A percentile compares a stretch with the other conserved stretches of the same genome.
phyloP scores from a whole-genome alignment of 257 asterid genomes.

The Linaria vulgaris region DNA sequence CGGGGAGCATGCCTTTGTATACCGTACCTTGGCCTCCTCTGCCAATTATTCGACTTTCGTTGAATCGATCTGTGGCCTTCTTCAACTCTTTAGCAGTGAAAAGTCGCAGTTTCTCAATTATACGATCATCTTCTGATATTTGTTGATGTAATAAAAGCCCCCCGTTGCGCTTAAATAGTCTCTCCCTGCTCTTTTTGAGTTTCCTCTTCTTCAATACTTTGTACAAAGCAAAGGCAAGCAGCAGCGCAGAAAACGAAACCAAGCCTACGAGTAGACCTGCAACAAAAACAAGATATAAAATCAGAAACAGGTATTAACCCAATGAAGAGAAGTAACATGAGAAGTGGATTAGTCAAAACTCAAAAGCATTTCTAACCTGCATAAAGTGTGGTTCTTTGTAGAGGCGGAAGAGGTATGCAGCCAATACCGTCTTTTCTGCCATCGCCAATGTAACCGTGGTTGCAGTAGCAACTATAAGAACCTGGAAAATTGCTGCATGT shows the following conservation, averaged over 20 bases:
- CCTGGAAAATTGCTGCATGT: constrained; percentile 31
- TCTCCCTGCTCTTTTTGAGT: constrained; percentile 12
- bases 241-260: constrained; percentile 20
- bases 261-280: constrained; percentile 30
- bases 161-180: constrained; percentile 30
- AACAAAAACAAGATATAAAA: too few species aligned
- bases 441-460: constrained; percentile 20
- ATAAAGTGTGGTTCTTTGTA: constrained; percentile 11
- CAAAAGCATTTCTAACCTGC: constrained; percentile 26
- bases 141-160: constrained; percentile 36
- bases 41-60: constrained; percentile 36
- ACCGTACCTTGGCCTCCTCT: constrained; percentile 45
- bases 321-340: too few species aligned
- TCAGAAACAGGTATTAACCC: not conserved
- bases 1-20: constrained; percentile 43
- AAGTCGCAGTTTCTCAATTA: constrained; percentile 24
- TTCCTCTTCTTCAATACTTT: constrained; percentile 31
- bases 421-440: constrained; percentile 30
- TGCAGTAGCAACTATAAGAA: constrained; percentile 32
- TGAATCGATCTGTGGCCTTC: constrained; percentile 41
- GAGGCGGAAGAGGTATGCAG: constrained; percentile 27
- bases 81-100: constrained; percentile 39
- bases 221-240: constrained; percentile 23
- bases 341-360: not conserved
- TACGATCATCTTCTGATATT: constrained; percentile 8